Evolutionary conservation across 495 filamentous ascomycete genomes (phyloP).

Genomic region (Penicillium alfredii): DNA sequence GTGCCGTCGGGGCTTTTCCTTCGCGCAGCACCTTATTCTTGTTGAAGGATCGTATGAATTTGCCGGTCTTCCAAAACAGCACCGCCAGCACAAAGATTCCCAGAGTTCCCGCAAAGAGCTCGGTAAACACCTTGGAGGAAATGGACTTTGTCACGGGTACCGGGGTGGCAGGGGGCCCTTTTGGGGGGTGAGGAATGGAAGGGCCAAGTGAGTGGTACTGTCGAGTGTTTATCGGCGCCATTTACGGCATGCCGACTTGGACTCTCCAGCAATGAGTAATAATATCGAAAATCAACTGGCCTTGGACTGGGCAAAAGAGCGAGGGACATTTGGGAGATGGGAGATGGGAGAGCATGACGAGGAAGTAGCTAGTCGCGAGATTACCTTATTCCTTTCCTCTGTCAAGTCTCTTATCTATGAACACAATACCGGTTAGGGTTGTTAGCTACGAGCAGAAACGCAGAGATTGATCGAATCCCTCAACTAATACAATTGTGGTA

Average conservation of each 20-base stretch:
- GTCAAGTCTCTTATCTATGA: no score
- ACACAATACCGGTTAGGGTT: no score
- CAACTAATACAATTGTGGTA: no score
- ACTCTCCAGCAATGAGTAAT: constrained; percentile 17
- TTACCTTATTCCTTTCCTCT: no score
- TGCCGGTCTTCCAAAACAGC: constrained; percentile 38
- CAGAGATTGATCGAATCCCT: no score
- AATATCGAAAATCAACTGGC: constrained; percentile 11
- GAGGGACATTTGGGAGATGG: no score
- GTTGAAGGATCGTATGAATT: constrained; percentile 33
- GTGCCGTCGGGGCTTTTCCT: constrained; percentile 27
- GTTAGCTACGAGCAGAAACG: no score
- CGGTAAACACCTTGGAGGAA: constrained; percentile 23
- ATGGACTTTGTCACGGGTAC: constrained; percentile 17
- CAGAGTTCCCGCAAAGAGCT: constrained; percentile 37
- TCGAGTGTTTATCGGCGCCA: constrained; percentile 32
- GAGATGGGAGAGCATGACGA: no score
- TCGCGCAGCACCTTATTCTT: constrained; percentile 25
- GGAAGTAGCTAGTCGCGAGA: no score
- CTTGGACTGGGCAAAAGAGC: no score
- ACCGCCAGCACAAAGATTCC: constrained; percentile 35
- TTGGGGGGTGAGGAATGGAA: constrained; percentile 16
- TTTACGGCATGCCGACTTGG: constrained; percentile 11
- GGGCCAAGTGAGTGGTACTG: constrained; percentile 21
- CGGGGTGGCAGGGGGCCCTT: constrained; percentile 12